These are phyloP conservation scores for Kwoniella sp. DNA, from an alignment of 768 basidiomycete genomes.

Conservation along the genomic window DNA sequence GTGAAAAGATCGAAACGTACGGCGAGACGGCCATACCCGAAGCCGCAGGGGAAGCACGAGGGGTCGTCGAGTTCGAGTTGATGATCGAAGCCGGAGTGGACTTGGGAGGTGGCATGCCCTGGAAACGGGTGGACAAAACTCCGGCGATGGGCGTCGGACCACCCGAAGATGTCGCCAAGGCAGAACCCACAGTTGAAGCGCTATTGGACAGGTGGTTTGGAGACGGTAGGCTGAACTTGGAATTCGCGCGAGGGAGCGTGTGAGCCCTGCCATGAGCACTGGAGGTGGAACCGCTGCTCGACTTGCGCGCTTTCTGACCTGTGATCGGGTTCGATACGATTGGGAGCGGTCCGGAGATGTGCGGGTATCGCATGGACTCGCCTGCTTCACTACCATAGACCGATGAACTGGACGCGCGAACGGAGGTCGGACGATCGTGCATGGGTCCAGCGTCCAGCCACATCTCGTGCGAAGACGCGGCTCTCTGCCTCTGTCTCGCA, in stretches of 20 bases:
- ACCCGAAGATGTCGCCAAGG: no score
- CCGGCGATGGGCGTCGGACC: slow-evolving; percentile 30
- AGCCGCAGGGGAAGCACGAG: neutral
- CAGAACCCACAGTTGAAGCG: neutral
- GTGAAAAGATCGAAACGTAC: slow-evolving; percentile 34
- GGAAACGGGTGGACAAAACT: slow-evolving; percentile 25
- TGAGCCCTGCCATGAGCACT: slow-evolving; percentile 3
- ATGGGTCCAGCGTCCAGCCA: slow-evolving; percentile 11
- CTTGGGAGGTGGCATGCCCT: slow-evolving; percentile 15
- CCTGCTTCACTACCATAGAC: neutral
- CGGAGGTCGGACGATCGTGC: slow-evolving; percentile 3
- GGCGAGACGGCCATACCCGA: slow-evolving; percentile 9
- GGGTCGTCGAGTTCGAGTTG: no score
- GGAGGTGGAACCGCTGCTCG: neutral
- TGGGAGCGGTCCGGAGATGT: slow-evolving; percentile 6
- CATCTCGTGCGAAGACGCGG: slow-evolving; percentile 11
- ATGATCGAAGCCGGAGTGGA: no score
- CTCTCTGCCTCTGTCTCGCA: slow-evolving; percentile 8
- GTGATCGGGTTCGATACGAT: slow-evolving; percentile 11
- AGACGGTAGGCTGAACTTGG: neutral
- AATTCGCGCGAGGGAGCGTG: neutral
- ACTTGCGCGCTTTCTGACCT: slow-evolving; percentile 11
- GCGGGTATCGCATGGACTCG: slow-evolving; percentile 1
- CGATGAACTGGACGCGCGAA: neutral
- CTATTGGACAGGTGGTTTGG: neutral